Evolutionary conservation across 1,139 yeast genomes (phyloP).

Genomic region (Zygotorulaspora mrakii): DNA sequence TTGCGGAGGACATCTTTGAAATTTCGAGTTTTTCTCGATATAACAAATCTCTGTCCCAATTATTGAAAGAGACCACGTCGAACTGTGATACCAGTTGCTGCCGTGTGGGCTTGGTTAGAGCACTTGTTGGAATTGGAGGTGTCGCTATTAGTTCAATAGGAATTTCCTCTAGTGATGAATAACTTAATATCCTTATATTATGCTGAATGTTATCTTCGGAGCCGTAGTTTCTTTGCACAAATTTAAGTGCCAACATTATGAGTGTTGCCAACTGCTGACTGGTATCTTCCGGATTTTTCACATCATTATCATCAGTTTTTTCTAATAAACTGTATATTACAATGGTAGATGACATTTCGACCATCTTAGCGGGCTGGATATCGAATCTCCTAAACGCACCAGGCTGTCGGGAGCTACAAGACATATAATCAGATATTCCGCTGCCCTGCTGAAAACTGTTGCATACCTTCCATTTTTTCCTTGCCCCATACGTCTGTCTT

Average conservation of each 20-base stretch:
- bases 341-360: conserved; percentile 29
- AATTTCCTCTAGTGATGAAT: conserved; percentile 16
- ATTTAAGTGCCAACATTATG: conserved; percentile 19
- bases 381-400: conserved; percentile 36
- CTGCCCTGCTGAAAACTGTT: conserved; percentile 7
- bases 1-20: conserved; percentile 77
- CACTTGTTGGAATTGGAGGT: conserved; percentile 22
- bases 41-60: conserved; percentile 72
- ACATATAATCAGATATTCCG: not conserved
- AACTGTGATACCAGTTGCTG: conserved; percentile 33
- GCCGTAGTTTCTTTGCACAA: conserved; percentile 24
- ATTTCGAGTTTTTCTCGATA: conserved; percentile 78
- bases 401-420: conserved; percentile 12
- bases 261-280: conserved; percentile 23
- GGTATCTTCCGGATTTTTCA: conserved; percentile 16
- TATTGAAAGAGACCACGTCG: conserved; percentile 39
- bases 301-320: conserved; percentile 8
- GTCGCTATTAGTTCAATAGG: conserved; percentile 29
- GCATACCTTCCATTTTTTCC: conserved; percentile 7
- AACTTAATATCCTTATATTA: conserved; percentile 19
- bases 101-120: conserved; percentile 20
- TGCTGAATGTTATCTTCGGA: conserved; percentile 18
- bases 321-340: conserved; percentile 31
- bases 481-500: conserved; percentile 20
- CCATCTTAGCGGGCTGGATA: conserved; percentile 33